These are phyloP conservation scores for Vigna trinervia DNA, from an alignment of 306 rosid genomes.

Conservation along the genomic window DNA sequence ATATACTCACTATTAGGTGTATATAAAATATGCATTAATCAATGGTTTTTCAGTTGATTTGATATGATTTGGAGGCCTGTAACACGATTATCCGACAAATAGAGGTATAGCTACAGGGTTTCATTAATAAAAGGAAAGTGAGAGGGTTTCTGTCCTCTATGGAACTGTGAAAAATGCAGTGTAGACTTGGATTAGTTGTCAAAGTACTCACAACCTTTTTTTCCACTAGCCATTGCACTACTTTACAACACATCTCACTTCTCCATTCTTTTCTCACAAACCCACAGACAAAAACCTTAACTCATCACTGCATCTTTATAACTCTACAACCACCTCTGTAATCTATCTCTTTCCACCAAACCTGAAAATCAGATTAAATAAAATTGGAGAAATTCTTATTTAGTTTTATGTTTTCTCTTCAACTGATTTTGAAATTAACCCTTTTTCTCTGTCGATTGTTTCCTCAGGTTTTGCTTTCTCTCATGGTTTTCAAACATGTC, in stretches of 20 bases:
- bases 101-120: conserved; percentile 22
- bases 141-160: background rate
- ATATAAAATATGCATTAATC: conserved; percentile 31
- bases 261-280: background rate
- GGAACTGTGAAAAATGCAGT: conserved; percentile 8
- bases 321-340: no score
- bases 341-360: no score
- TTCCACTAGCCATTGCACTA: background rate
- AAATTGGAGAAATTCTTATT: no score
- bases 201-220: background rate
- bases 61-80: conserved; percentile 46
- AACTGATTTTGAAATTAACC: no score
- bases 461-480: no score
- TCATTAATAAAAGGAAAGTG: conserved; percentile 32
- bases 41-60: conserved; percentile 36
- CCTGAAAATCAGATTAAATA: no score
- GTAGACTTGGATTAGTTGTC: background rate
- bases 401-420: no score
- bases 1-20: background rate
- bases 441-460: no score
- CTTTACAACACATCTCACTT: conserved; percentile 4
- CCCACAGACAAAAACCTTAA: no score
- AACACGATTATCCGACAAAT: conserved; percentile 42
- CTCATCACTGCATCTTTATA: no score
- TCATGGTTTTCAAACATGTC: no score